These are phyloP conservation scores for Stromatinia cepivora DNA, from an alignment of 2,329 filamentous ascomycete species.

Conservation along the genomic window DNA sequence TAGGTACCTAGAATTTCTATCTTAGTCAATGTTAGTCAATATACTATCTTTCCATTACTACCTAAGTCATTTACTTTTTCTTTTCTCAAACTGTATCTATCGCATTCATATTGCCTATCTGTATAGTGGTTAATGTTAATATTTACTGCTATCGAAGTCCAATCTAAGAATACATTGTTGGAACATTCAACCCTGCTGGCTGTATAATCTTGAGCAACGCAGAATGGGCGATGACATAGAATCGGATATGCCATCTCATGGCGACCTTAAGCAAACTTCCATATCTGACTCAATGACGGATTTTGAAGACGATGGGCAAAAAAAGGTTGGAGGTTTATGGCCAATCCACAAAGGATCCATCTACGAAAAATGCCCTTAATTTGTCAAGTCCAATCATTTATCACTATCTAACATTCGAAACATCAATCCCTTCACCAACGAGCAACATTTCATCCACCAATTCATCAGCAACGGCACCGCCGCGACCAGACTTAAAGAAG, in stretches of 20 bases:
- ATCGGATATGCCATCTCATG: slow-evolving; percentile 26
- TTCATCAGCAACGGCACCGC: slow-evolving; percentile 43
- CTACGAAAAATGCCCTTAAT: slow-evolving; percentile 18
- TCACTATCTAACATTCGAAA: slow-evolving; percentile 41
- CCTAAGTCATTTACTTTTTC: not conserved
- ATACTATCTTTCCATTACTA: not conserved
- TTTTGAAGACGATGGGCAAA: slow-evolving; percentile 23
- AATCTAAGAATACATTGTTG: not conserved
- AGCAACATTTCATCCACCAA: slow-evolving; percentile 24
- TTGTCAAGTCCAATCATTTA: slow-evolving; percentile 34
- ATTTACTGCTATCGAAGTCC: not conserved
- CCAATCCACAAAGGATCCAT: slow-evolving; percentile 7
- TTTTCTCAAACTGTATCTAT: not conserved
- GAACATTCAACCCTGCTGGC: not conserved
- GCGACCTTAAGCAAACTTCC: slow-evolving; percentile 27
- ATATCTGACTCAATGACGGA: slow-evolving; percentile 20
- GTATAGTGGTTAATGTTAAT: not conserved
- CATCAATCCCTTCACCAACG: slow-evolving; percentile 33
- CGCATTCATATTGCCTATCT: not conserved
- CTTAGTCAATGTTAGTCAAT: not conserved
- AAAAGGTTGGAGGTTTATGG: slow-evolving; percentile 3
- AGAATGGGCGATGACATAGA: slow-evolving; percentile 30
- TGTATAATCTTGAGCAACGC: not conserved
- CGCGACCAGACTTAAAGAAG: slow-evolving; percentile 62
- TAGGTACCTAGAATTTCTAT: not conserved